Conservation (phyloP, 1,284 basidiomycete genomes). For the Bothia castanella region DNA sequence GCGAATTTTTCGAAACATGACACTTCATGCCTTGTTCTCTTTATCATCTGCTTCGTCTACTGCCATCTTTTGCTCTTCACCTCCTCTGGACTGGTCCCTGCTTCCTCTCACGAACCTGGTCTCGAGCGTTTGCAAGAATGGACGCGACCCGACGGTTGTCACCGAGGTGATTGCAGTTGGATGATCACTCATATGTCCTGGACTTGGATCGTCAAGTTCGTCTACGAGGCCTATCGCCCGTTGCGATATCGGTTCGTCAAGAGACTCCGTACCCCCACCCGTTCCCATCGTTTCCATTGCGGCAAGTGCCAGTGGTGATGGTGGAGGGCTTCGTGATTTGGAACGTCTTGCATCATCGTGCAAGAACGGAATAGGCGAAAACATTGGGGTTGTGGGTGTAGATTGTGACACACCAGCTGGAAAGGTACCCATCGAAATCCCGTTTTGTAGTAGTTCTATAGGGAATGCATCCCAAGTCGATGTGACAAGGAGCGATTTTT, state of each 20-base stretch:
- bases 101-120: slow-evolving; percentile 61
- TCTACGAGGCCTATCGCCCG: slow-evolving; percentile 71
- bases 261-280: slow-evolving; percentile 25
- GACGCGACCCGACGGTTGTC: slow-evolving; percentile 47
- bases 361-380: slow-evolving; percentile 80
- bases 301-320: slow-evolving; percentile 60
- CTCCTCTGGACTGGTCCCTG: slow-evolving; percentile 29
- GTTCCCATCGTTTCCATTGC: slow-evolving; percentile 32
- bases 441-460: slow-evolving; percentile 42
- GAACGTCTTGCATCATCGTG: slow-evolving; percentile 73
- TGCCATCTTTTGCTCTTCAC: slow-evolving; percentile 32
- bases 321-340: slow-evolving; percentile 69
- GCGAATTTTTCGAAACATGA: neutral
- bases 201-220: slow-evolving; percentile 75
- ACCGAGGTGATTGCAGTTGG: slow-evolving; percentile 66
- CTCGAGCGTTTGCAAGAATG: slow-evolving; percentile 56
- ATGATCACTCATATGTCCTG: slow-evolving; percentile 76
- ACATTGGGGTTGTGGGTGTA: slow-evolving; percentile 70
- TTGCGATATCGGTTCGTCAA: slow-evolving; percentile 38
- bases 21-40: slow-evolving; percentile 46
- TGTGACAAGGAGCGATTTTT: slow-evolving; percentile 83
- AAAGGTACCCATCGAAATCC: slow-evolving; percentile 40
- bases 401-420: slow-evolving; percentile 45
- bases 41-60: slow-evolving; percentile 57
- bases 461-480: slow-evolving; percentile 74